A percentile compares a stretch with the other conserved stretches of the same genome.
phyloP scores from a whole-genome alignment of 768 basidiomycete species.

The Kwoniella shandongensis region DNA sequence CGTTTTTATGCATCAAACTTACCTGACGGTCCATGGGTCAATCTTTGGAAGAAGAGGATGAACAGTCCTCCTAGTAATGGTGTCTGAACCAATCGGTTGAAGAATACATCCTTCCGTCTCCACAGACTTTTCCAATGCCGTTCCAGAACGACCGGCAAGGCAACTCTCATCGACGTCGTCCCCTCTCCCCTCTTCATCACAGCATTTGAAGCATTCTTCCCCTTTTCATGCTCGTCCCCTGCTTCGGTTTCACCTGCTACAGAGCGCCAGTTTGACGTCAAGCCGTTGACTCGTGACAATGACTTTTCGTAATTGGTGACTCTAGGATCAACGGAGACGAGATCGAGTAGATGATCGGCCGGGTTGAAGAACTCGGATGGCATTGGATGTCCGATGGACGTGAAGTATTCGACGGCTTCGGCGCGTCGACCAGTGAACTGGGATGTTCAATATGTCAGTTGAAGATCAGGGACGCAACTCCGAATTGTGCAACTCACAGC shows the following conservation, averaged over 20 bases:
- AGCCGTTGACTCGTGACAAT: slow-evolving; percentile 22
- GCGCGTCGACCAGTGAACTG: slow-evolving; percentile 45
- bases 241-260: background rate
- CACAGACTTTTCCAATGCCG: slow-evolving; percentile 55
- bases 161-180: slow-evolving; percentile 52
- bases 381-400: slow-evolving; percentile 50
- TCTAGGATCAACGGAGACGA: slow-evolving; percentile 55
- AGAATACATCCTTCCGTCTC: slow-evolving; percentile 54
- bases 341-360: slow-evolving; percentile 64
- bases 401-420: slow-evolving; percentile 53
- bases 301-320: slow-evolving; percentile 28
- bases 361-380: slow-evolving; percentile 58
- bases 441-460: background rate
- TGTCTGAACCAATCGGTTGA: slow-evolving; percentile 41
- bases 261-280: slow-evolving; percentile 28
- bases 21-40: slow-evolving; percentile 53
- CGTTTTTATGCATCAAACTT: background rate
- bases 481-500: slow-evolving; percentile 36
- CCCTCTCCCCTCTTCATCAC: slow-evolving; percentile 29
- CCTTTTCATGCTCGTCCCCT: slow-evolving; percentile 24
- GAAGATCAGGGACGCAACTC: no score
- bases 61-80: slow-evolving; percentile 46
- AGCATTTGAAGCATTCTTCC: slow-evolving; percentile 4
- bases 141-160: slow-evolving; percentile 55
- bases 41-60: slow-evolving; percentile 54